Base-by-base conservation (phyloP, 805 yeast genomes). In the Starmerella bombicola region DNA sequence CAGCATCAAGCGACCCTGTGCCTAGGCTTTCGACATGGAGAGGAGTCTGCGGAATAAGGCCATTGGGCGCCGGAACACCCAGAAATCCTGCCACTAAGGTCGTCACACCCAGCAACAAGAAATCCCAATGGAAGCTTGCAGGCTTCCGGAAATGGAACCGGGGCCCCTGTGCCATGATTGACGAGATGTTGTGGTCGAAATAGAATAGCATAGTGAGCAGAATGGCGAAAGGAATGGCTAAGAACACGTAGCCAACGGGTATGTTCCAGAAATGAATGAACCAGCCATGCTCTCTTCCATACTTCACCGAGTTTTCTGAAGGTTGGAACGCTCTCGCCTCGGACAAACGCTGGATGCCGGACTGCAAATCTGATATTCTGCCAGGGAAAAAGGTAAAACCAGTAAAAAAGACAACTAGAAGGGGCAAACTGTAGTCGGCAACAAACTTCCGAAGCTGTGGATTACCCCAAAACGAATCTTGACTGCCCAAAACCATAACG, bases 1-100 rank as follows among this genome's bases (percentile, higher is more conserved):
- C 32, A 13, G 38, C 46, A 42, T 16, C 54, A 43, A 13, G 42
- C 23, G 23, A 59, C 38, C 58, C 56, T 38, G 69, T 68, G 47
- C 68, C 68, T 23, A 88, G 61, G 0, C 95, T 74, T 31, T 70
- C 72, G 0, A 97, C 85, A 53, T 88, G 98, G 26, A 91, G 57
- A 2, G 97, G 97, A 0, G 98, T 97, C 59, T 88, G 98, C 1
- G 98, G 98, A 33, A 88, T 88, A 24, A 88, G 66, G 0, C 98
- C 98, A 60, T 91, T 91, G 0, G 97, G 97, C 2, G 96, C 85
- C 0, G 97, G 98, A 2, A 91, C 68, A 0, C 97, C 98, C 9
- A 88, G 55, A 1, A 88, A 60, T 0, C 97, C 97, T 3, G 94
- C 68, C 1, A 88, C 59, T 0, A 94, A 93, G 0, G 97, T 91